Conservation (phyloP, 805 yeast species). For the Candida incommunis region DNA sequence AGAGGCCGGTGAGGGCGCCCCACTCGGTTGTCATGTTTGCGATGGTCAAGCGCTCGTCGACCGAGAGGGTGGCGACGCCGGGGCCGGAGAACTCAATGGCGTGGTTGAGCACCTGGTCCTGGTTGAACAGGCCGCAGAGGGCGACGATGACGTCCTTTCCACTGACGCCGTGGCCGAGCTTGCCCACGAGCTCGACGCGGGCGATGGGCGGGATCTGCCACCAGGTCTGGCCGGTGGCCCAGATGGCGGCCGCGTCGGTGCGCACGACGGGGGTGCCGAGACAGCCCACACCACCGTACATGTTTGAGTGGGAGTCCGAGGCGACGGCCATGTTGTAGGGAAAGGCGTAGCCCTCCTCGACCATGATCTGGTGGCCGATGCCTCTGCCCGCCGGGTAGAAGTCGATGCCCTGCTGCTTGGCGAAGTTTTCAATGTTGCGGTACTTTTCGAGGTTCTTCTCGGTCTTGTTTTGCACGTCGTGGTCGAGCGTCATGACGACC, state of each 20-base stretch:
- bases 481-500: slow-evolving; percentile 92
- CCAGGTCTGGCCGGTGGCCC: slow-evolving; percentile 99
- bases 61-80: slow-evolving; percentile 15
- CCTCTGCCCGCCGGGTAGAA: slow-evolving; percentile 99
- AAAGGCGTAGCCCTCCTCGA: slow-evolving; percentile 97
- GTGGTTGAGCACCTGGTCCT: slow-evolving; percentile 81
- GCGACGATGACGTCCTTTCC: slow-evolving; percentile 98
- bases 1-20: slow-evolving; percentile 95
- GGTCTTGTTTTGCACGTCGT: slow-evolving; percentile 88
- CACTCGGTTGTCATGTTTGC: slow-evolving; percentile 92
- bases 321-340: slow-evolving; percentile 91
- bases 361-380: slow-evolving; percentile 98
- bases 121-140: slow-evolving; percentile 81
- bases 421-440: slow-evolving; percentile 76
- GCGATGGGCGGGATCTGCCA: slow-evolving; percentile 99
- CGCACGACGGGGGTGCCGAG: slow-evolving; percentile 96
- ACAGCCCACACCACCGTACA: slow-evolving; percentile 94
- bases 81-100: slow-evolving; percentile 20
- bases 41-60: slow-evolving; percentile 44
- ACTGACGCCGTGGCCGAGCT: slow-evolving; percentile 72
- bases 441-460: slow-evolving; percentile 85
- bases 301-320: slow-evolving; percentile 93
- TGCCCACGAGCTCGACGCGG: slow-evolving; percentile 70
- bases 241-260: slow-evolving; percentile 96
- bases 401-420: slow-evolving; percentile 80